Evolutionary conservation across 768 basidiomycete genomes (phyloP).

Genomic region (Trichaptum fuscoviolaceum): DNA sequence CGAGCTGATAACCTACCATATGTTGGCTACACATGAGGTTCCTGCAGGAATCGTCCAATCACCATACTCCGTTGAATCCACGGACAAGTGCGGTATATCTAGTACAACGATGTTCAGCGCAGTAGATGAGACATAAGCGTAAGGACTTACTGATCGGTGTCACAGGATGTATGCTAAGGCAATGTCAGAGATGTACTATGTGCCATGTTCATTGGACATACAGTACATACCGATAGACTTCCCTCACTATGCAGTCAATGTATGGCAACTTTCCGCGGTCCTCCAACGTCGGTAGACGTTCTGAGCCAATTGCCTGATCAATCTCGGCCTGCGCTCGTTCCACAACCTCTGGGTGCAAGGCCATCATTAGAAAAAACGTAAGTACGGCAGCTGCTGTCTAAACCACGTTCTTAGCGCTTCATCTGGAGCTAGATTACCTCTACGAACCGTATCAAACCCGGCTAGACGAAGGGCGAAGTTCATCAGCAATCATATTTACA

Average conservation of each 20-base stretch:
- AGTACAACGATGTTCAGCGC: not conserved
- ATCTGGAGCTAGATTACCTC: not conserved
- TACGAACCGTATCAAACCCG: slow-evolving; percentile 3
- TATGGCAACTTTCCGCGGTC: slow-evolving; percentile 13
- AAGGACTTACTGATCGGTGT: not conserved
- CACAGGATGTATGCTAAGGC: not conserved
- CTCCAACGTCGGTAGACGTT: not conserved
- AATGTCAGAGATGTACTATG: not conserved
- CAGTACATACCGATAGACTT: slow-evolving; percentile 11
- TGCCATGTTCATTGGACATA: not conserved
- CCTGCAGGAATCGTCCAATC: slow-evolving; percentile 6
- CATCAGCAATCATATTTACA: slow-evolving; percentile 44
- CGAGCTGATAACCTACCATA: not conserved
- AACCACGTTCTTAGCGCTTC: not conserved
- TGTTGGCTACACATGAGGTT: slow-evolving; percentile 1
- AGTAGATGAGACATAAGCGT: not conserved
- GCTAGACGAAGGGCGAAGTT: slow-evolving; percentile 25
- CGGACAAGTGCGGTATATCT: slow-evolving; percentile 7
- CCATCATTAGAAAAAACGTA: not conserved
- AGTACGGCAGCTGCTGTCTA: not conserved
- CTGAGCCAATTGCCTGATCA: not conserved
- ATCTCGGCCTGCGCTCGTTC: not conserved
- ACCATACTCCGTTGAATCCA: slow-evolving; percentile 3
- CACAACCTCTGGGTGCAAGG: not conserved
- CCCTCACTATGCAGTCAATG: slow-evolving; percentile 11